Base-by-base conservation (phyloP, 345 rosid genomes). In the Hibiscus trionum region DNA sequence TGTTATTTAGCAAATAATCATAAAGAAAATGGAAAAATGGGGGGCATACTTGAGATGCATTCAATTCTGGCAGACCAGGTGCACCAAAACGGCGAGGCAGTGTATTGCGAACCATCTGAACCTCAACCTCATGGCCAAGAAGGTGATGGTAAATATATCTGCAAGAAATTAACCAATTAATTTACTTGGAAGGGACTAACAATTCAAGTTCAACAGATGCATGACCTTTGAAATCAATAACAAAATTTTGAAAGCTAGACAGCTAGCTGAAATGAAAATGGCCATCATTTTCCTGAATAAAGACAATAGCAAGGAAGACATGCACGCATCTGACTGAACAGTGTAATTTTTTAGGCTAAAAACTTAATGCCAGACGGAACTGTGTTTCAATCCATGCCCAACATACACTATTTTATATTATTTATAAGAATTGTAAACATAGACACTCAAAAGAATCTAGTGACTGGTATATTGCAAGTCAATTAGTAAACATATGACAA, bases 51-150 rank as follows among this genome's bases (percentile, higher is more conserved):
- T 96, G 99, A 80, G 99, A 96, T 76, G 99, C 99, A 84, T 96
- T 96, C 74, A 96, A 85, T 73, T 96, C 98, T 56, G 99, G 99
- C 82, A 93, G 95, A 78, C 99, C 99, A 79, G 97, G 99, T 29
- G 97, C 98, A 74, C 98, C 98, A 84, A 93, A 91, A 37, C 98
- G 96, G 16, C 99, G 91, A 59, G 98, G 99, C 72, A 93, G 77
- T 4, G 98, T 70, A 79, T 89, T 96, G 27, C 97, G 94, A 73
- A 96, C 95, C 87, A 87, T 91, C 82, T 96, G 98, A 77, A 82
- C 89, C 88, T 96, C 99, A 80, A 96, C 97, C 74, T 96, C 99
- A 75, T 96, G 99, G 67, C 99, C 99, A 85, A 96, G 76, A 78
- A 96, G 78, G 81, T 96, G 99, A 74, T 96, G 99, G 80, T 93